phyloP scores from a whole-genome alignment of 805 yeast species.

The Hanseniaspora osmophila region DNA sequence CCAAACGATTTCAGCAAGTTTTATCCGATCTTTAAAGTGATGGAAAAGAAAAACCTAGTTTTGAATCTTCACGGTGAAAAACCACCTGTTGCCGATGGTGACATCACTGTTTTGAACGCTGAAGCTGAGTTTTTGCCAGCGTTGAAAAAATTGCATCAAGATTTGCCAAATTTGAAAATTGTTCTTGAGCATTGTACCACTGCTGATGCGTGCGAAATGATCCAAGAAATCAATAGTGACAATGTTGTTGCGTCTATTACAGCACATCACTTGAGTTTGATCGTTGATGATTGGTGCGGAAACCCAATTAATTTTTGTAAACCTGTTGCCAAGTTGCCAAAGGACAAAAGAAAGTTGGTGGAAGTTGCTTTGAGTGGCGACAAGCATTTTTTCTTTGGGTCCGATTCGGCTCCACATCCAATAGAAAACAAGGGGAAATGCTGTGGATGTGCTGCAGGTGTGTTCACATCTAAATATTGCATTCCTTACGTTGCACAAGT shows the following conservation, averaged over 20 bases:
- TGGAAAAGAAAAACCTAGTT: conserved; percentile 66
- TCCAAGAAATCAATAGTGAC: conserved; percentile 45
- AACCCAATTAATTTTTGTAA: conserved; percentile 90
- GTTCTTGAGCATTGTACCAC: conserved; percentile 93
- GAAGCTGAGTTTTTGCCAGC: conserved; percentile 90
- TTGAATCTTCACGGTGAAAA: conserved; percentile 93
- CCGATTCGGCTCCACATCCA: conserved; percentile 97
- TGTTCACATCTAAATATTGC: conserved; percentile 76
- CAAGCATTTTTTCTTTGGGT: conserved; percentile 89
- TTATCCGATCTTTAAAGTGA: conserved; percentile 78
- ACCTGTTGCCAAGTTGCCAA: conserved; percentile 91
- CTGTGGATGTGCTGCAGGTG: conserved; percentile 93
- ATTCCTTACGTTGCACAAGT: conserved; percentile 75
- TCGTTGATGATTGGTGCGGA: conserved; percentile 94
- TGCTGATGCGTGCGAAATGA: conserved; percentile 68
- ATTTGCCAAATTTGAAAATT: conserved; percentile 77
- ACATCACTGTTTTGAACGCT: conserved; percentile 84
- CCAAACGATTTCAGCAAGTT: conserved; percentile 81
- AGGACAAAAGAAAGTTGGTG: conserved; percentile 66
- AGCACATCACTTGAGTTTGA: conserved; percentile 82
- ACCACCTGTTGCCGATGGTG: conserved; percentile 46
- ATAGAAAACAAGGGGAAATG: conserved; percentile 60
- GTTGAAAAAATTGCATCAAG: conserved; percentile 55
- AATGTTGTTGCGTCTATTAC: conserved; percentile 86
- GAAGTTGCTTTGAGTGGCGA: conserved; percentile 84